Evolutionary conservation across 371 early-diverging fungal species (phyloP), one percentile per base, ranked within the genome.

Genomic region (Gilbertella persicaria): DNA sequence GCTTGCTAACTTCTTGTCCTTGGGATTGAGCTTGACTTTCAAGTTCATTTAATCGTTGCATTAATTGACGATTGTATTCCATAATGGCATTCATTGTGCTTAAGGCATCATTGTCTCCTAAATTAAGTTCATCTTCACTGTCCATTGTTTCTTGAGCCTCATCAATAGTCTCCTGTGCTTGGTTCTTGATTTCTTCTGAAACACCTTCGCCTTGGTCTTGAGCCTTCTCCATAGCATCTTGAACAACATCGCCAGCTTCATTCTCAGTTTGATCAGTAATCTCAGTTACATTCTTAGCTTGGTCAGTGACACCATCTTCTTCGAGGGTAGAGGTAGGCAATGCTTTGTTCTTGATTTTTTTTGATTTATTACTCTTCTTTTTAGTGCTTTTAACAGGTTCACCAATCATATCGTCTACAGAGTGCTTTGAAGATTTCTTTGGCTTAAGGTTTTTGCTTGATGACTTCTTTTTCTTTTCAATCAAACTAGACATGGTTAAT

Each of bases 1-100:
- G 26, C 19, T 64, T 44, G 9, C 37, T 50, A 2, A 40, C 20
- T n/a, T 48, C 29, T 1, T 50, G 29, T 16, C 39, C 41, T 23
- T 45, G 24, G 17, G 54, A 29, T 28, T 57, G 35, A 20, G 29
- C 16, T 6, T 42, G 21, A 1, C 12, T 10, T 33, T 60, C 61
- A n/a, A 55, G 28, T 17, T 33, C 35, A 3, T 41, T 25, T 0
- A 56, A 38, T 17, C 47, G 36, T 23, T 51, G 44, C 33, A 65
- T 40, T 6, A 55, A 8, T 21, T 40, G 50, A 0, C 47, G 40
- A 35, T 65, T 65, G 29, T 65, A 65, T 28, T 60, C 65, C 55
- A 60, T 55, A 19, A 65, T 65, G 19, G 62, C 55, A 21, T 56
- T 47, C 52, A 62, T 56, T 20, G 46, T 37, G 16, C 43, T 55